Percentiles rank a stretch among this genome's conserved stretches.
Evolutionary conservation across 805 yeast species (phyloP).

Genomic region (Metschnikowia aberdeeniae): DNA sequence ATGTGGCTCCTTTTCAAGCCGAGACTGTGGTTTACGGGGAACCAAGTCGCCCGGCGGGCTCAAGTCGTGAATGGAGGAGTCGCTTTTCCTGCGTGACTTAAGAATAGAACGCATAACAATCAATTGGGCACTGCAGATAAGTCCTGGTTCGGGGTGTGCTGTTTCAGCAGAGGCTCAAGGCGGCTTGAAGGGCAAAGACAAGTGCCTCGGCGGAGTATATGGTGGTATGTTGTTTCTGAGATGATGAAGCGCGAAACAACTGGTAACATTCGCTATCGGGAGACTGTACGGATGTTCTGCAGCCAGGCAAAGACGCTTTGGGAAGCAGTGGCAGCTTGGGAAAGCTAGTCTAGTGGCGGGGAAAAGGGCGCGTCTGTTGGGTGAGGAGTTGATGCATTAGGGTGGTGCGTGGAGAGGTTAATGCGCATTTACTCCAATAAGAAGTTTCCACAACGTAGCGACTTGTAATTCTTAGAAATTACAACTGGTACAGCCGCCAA

Average conservation of each 20-base stretch:
- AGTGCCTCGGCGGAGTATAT: not conserved
- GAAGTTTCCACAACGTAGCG: too few relatives aligned
- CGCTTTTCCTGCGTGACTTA: constrained; percentile 17
- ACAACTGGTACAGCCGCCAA: too few relatives aligned
- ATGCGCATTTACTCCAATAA: too few relatives aligned
- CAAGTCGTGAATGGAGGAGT: constrained; percentile 16
- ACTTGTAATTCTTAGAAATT: too few relatives aligned
- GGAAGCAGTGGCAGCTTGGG: not conserved
- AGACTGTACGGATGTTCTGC: not conserved
- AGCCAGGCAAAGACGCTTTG: not conserved
- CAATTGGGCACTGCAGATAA: not conserved
- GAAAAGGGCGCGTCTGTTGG: too few relatives aligned
- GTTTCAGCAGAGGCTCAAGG: not conserved
- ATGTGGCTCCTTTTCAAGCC: not conserved
- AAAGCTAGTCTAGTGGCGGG: not conserved
- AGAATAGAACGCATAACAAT: constrained; percentile 17
- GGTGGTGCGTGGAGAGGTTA: too few relatives aligned
- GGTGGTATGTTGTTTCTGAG: not conserved
- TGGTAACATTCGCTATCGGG: not conserved
- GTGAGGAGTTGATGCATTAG: too few relatives aligned
- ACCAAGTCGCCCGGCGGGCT: constrained; percentile 6
- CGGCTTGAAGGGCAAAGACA: not conserved
- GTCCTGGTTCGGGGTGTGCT: not conserved
- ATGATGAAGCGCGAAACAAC: not conserved
- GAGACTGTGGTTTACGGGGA: not conserved